A percentile compares a stretch with the other conserved stretches of the same genome.
Conservation (phyloP, 2,329 filamentous ascomycete species). For the Colletotrichum godetiae region DNA sequence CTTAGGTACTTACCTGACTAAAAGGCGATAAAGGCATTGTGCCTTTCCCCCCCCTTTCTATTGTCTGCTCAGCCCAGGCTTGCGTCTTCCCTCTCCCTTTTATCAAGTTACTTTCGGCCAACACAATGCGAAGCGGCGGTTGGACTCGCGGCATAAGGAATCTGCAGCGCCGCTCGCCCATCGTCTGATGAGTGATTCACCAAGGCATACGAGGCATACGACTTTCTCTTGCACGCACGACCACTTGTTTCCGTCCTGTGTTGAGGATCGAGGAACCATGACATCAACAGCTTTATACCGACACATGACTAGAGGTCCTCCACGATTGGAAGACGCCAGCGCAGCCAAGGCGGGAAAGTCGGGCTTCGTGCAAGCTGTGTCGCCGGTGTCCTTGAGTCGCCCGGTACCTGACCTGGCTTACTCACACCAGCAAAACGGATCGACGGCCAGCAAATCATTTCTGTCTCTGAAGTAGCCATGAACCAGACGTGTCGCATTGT, state of each 20-base stretch:
- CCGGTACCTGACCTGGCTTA: conserved; percentile 15
- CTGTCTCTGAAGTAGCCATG: no score
- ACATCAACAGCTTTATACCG: background rate
- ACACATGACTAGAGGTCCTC: background rate
- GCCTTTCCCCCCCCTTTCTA: no score
- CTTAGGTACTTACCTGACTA: background rate
- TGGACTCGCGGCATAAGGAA: background rate
- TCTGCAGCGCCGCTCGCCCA: background rate
- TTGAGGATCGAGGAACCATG: background rate
- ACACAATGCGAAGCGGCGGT: background rate
- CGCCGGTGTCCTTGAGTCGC: background rate
- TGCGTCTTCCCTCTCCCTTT: background rate
- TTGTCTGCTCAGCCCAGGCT: background rate
- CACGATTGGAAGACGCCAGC: background rate
- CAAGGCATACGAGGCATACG: background rate
- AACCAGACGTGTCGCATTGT: background rate
- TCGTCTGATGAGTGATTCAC: background rate
- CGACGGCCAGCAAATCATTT: background rate
- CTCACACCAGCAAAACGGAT: conserved; percentile 7
- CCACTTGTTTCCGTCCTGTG: background rate
- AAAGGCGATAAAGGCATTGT: background rate
- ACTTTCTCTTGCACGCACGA: background rate
- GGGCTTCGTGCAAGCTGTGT: background rate
- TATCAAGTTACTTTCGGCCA: background rate
- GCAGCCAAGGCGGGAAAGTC: background rate